Conservation (phyloP, 768 basidiomycete species). For the Tephrocybe sp. region DNA sequence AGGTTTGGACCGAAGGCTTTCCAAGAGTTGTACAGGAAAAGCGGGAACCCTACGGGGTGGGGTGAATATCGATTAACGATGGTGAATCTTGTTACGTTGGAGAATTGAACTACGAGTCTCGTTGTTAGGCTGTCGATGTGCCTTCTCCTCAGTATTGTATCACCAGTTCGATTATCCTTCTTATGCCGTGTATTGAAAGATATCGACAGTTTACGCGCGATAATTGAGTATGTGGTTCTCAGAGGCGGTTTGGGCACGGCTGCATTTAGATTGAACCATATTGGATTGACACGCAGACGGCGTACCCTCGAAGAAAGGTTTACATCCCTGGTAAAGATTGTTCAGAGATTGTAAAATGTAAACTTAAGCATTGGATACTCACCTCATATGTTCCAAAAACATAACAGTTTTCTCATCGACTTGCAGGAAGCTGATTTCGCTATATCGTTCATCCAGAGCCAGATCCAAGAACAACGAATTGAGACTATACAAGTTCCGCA, state of each 20-base stretch:
- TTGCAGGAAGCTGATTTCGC: constrained; percentile 9
- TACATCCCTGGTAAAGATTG: not conserved
- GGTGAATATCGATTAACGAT: constrained; percentile 14
- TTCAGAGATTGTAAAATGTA: not conserved
- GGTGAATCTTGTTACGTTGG: constrained; percentile 12
- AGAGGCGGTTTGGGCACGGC: constrained; percentile 1
- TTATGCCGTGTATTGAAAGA: not conserved
- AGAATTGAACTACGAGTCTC: constrained; percentile 6
- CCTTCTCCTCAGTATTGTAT: not conserved
- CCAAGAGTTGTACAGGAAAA: constrained; percentile 11
- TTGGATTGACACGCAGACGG: constrained; percentile 15
- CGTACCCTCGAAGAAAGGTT: constrained; percentile 14
- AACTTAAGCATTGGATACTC: not conserved
- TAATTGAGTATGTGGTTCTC: not conserved
- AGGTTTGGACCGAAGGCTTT: constrained; percentile 10
- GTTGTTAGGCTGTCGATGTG: constrained; percentile 8
- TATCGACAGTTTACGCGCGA: not conserved
- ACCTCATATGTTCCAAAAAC: constrained; percentile 17
- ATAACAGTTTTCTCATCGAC: constrained; percentile 4
- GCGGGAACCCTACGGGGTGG: constrained; percentile 9
- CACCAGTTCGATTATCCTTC: not conserved
- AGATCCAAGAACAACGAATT: constrained; percentile 19
- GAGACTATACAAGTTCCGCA: constrained; percentile 20
- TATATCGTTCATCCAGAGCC: constrained; percentile 21
- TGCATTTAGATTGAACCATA: constrained; percentile 14